phyloP scores from a whole-genome alignment of 441 rosid genomes.

The Pelargonium cotyledonis region DNA sequence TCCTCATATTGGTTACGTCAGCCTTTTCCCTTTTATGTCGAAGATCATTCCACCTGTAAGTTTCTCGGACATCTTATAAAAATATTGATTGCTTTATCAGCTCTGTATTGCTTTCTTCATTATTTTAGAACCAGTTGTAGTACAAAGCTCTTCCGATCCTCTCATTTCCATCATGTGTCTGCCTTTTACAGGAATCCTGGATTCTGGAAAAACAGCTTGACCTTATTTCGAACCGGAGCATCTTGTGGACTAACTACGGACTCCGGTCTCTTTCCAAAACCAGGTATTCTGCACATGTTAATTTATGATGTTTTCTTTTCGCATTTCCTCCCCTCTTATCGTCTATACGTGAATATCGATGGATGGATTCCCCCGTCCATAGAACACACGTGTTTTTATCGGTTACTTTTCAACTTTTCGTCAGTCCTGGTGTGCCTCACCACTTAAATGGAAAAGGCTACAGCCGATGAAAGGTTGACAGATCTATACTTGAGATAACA shows the following conservation, averaged over 20 bases:
- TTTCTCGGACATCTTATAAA: conserved; percentile 14
- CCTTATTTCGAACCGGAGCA: conserved; percentile 63
- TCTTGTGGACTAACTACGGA: conserved; percentile 82
- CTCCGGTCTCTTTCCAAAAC: conserved; percentile 86
- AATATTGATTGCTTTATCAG: background rate
- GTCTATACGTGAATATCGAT: too few species aligned
- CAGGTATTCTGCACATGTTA: conserved; percentile 40
- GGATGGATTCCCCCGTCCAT: too few species aligned
- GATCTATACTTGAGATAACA: background rate
- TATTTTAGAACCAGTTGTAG: background rate
- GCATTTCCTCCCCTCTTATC: background rate
- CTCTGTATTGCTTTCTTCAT: background rate
- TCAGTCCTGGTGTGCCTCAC: too few species aligned
- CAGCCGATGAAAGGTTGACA: too few species aligned
- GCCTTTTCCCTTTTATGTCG: conserved; percentile 90
- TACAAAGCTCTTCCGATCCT: conserved; percentile 3
- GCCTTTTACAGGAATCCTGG: conserved; percentile 57
- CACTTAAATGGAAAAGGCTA: too few species aligned
- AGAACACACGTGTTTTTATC: too few species aligned
- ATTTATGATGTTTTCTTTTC: background rate
- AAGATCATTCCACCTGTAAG: conserved; percentile 89
- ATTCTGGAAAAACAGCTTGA: conserved; percentile 89
- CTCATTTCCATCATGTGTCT: background rate
- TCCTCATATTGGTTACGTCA: conserved; percentile 91
- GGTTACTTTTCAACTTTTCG: too few species aligned